Conservation (phyloP, 371 early-diverging fungal species). For the Neoconidiobolus thromboides region DNA sequence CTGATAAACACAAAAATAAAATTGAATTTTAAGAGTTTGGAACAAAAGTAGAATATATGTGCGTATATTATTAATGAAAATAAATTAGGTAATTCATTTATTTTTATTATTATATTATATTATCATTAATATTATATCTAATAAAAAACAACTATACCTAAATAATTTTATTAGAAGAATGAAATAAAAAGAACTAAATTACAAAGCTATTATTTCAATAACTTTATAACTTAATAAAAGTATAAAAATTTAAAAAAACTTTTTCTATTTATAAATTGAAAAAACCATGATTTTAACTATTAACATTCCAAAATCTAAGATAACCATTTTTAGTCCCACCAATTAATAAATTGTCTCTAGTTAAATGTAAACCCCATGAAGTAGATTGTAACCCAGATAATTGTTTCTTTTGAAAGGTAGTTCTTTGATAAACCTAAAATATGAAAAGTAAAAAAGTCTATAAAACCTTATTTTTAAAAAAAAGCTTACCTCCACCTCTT, state of each 20-base stretch:
- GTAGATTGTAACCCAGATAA: not conserved
- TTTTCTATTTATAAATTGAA: not conserved
- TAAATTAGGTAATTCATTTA: too few relatives aligned
- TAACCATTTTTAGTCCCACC: not conserved
- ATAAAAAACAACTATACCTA: not conserved
- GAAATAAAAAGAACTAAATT: not conserved
- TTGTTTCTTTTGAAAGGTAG: not conserved
- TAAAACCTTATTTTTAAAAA: not conserved
- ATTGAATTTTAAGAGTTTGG: too few relatives aligned
- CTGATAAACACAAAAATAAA: too few relatives aligned
- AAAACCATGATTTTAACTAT: not conserved
- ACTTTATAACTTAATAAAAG: not conserved
- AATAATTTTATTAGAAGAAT: not conserved
- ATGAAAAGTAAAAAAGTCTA: not conserved
- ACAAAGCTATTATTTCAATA: not conserved
- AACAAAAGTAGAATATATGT: too few relatives aligned
- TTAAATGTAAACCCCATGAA: not conserved
- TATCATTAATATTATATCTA: too few relatives aligned
- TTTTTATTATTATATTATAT: too few relatives aligned
- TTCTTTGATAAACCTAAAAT: not conserved
- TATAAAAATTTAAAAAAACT: not conserved
- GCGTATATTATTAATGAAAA: too few relatives aligned
- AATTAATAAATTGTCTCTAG: not conserved
- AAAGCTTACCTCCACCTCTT: not conserved
- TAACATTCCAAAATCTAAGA: not conserved